Percentiles rank a stretch among this genome's conserved stretches.
These are phyloP conservation scores for Gossypium bickii DNA, from an alignment of 345 rosid genomes.

Conservation along the genomic window DNA sequence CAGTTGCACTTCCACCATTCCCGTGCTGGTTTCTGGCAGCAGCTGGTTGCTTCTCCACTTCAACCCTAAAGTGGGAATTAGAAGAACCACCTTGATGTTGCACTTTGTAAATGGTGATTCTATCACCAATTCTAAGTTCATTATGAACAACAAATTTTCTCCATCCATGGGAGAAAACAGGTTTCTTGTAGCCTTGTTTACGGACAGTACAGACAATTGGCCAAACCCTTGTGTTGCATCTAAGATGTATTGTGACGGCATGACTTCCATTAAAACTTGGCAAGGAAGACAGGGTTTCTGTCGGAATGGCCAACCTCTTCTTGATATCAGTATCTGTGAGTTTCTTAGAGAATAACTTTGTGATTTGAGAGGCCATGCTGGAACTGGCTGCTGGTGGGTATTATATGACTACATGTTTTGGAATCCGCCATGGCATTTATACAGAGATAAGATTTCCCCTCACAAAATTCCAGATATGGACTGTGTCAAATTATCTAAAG, in stretches of 20 bases:
- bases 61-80: not conserved
- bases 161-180: not conserved
- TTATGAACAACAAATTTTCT: not conserved
- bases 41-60: not conserved
- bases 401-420: too few relatives aligned
- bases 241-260: not conserved
- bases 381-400: too few relatives aligned
- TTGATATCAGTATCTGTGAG: not conserved
- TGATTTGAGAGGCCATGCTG: not conserved
- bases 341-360: not conserved
- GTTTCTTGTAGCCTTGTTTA: not conserved
- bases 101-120: not conserved
- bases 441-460: too few relatives aligned
- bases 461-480: too few relatives aligned
- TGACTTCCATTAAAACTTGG: not conserved
- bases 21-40: too few relatives aligned
- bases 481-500: too few relatives aligned
- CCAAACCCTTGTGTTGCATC: not conserved
- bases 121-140: not conserved
- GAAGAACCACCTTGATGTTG: not conserved
- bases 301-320: not conserved
- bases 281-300: not conserved
- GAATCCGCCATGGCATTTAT: too few relatives aligned
- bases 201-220: not conserved
- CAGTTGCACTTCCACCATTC: not conserved